phyloP scores from a whole-genome alignment of 441 rosid species.

The Syzygium malaccense region DNA sequence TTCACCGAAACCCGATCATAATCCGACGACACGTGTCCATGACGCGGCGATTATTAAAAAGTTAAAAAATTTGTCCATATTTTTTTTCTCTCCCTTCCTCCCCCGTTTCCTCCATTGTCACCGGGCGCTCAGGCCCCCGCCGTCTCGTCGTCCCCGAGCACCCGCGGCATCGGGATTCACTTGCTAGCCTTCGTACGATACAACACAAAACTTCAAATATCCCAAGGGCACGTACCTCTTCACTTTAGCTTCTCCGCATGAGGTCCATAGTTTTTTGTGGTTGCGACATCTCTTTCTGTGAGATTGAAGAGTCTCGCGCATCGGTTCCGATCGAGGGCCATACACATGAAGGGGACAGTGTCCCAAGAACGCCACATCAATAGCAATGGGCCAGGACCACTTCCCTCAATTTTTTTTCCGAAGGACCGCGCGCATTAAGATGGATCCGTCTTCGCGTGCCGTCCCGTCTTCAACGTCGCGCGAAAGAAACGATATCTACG shows the following conservation, averaged over 20 bases:
- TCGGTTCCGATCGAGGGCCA: not conserved
- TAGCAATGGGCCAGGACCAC: not conserved
- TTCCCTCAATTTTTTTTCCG: not conserved
- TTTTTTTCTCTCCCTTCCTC: not conserved
- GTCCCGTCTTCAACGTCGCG: not conserved
- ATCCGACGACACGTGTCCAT: not conserved
- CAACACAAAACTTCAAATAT: not conserved
- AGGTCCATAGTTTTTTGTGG: not conserved
- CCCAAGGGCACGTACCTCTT: too few species aligned
- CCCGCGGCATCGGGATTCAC: not conserved
- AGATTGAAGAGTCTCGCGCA: not conserved
- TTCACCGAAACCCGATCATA: accelerated
- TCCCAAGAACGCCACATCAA: not conserved
- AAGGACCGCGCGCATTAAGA: not conserved
- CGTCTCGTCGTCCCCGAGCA: not conserved
- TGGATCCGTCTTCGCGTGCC: not conserved
- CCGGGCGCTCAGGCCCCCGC: not conserved
- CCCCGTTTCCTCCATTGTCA: not conserved
- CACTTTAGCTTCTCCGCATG: not conserved
- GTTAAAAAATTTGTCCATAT: accelerated
- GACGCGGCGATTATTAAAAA: not conserved
- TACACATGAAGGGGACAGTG: not conserved
- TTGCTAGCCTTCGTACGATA: not conserved
- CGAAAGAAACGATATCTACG: not conserved
- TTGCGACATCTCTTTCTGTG: not conserved